phyloP scores from a whole-genome alignment of 2,329 filamentous ascomycete species.

The Exophiala oligosperma region DNA sequence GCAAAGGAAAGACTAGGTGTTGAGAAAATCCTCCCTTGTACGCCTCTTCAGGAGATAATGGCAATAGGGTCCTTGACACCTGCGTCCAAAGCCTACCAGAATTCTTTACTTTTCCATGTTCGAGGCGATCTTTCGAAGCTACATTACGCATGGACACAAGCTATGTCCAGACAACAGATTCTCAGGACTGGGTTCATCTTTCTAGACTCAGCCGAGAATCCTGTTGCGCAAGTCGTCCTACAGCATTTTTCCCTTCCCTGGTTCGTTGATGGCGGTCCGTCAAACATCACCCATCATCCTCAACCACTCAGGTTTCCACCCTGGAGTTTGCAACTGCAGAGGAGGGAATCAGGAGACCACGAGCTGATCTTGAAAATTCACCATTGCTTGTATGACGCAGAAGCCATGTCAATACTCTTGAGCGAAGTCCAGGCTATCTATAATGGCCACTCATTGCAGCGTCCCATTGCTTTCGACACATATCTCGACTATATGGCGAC shows the following conservation, averaged over 20 bases:
- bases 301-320: slow-evolving; percentile 20
- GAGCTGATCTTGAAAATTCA: slow-evolving; percentile 60
- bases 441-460: slow-evolving; percentile 46
- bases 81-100: slow-evolving; percentile 63
- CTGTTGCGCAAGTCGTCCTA: slow-evolving; percentile 73
- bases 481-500: slow-evolving; percentile 64
- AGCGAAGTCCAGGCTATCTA: slow-evolving; percentile 67
- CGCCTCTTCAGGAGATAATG: slow-evolving; percentile 87
- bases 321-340: slow-evolving; percentile 16
- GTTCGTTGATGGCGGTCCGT: slow-evolving; percentile 27
- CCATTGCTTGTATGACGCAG: slow-evolving; percentile 84
- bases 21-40: slow-evolving; percentile 71
- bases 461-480: slow-evolving; percentile 56
- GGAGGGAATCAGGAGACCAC: not conserved
- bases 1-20: slow-evolving; percentile 39
- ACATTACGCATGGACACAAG: slow-evolving; percentile 59
- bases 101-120: slow-evolving; percentile 67
- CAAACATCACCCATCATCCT: not conserved
- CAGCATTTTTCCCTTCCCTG: slow-evolving; percentile 46
- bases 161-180: slow-evolving; percentile 70
- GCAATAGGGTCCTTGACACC: slow-evolving; percentile 57
- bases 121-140: slow-evolving; percentile 53
- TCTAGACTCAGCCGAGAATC: slow-evolving; percentile 60
- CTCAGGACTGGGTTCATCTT: slow-evolving; percentile 73
- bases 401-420: slow-evolving; percentile 69